Conservation (phyloP, 2,329 filamentous ascomycete species). For the Trichoderma oligosporum region DNA sequence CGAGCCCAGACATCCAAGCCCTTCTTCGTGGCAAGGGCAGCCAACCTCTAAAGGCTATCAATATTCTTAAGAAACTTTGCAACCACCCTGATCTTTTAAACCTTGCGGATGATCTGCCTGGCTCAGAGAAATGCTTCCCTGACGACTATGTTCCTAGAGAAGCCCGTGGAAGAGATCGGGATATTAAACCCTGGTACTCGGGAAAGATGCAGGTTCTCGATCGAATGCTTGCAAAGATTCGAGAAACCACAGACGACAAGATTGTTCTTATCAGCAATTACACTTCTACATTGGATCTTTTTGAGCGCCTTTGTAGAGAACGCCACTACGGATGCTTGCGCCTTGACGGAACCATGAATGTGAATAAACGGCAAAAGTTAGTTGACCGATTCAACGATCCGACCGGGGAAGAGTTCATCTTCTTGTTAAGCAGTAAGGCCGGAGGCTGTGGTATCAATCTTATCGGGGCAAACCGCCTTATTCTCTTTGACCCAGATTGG, state of each 20-base stretch:
- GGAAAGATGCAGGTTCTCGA: slow-evolving; percentile 99
- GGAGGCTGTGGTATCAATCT: slow-evolving; percentile 95
- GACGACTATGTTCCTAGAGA: slow-evolving; percentile 88
- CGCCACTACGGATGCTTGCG: slow-evolving; percentile 82
- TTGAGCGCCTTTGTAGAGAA: slow-evolving; percentile 82
- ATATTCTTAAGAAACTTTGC: slow-evolving; percentile 95
- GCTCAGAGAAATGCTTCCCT: slow-evolving; percentile 76
- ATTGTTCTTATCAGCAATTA: slow-evolving; percentile 99
- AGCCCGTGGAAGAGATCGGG: slow-evolving; percentile 79
- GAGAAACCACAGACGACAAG: slow-evolving; percentile 95
- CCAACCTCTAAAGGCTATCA: slow-evolving; percentile 93
- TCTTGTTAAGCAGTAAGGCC: slow-evolving; percentile 93
- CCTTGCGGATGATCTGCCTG: slow-evolving; percentile 76
- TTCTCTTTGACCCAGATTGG: slow-evolving; percentile 97
- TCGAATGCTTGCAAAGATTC: slow-evolving; percentile 92
- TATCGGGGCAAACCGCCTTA: slow-evolving; percentile 88
- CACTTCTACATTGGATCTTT: slow-evolving; percentile 91
- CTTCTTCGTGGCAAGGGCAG: slow-evolving; percentile 90
- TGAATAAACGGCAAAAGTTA: slow-evolving; percentile 93
- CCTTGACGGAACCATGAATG: slow-evolving; percentile 95
- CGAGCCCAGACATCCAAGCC: slow-evolving; percentile 89
- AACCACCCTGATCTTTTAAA: slow-evolving; percentile 94
- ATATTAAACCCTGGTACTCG: slow-evolving; percentile 92
- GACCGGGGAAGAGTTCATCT: slow-evolving; percentile 83
- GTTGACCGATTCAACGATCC: slow-evolving; percentile 98